These are phyloP conservation scores for Plasmodium reichenowi DNA, from an alignment of 169 alveolate genomes.

Conservation along the genomic window DNA sequence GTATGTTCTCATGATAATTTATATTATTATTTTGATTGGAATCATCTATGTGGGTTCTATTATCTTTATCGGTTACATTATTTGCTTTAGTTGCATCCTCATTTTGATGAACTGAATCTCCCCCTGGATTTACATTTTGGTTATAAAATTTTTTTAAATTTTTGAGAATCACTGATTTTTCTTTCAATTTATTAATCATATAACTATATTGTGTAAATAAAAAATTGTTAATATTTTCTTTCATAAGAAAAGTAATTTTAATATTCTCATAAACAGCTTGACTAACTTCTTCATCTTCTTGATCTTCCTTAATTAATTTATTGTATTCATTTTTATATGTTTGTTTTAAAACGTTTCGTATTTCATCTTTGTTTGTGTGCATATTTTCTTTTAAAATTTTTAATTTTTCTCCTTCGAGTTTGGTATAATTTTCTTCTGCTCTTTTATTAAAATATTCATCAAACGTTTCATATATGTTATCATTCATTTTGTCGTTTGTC, in stretches of 20 bases:
- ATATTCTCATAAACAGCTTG: slow-evolving; percentile 41
- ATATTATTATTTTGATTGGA: not conserved
- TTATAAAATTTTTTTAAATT: slow-evolving; percentile 5
- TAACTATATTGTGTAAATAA: slow-evolving; percentile 68
- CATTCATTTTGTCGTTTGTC: not conserved
- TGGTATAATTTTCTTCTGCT: slow-evolving; percentile 55
- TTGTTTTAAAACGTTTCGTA: slow-evolving; percentile 26
- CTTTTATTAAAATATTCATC: slow-evolving; percentile 68
- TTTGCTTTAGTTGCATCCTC: not conserved
- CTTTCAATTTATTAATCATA: slow-evolving; percentile 69
- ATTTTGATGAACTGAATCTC: not conserved
- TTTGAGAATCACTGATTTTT: slow-evolving; percentile 47
- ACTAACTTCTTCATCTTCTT: slow-evolving; percentile 57
- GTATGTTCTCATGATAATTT: not conserved
- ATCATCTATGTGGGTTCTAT: no score
- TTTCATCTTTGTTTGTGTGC: slow-evolving; percentile 29
- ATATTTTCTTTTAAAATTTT: slow-evolving; percentile 47
- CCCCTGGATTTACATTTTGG: no score
- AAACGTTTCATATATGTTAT: slow-evolving; percentile 2
- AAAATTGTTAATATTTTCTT: slow-evolving; percentile 56
- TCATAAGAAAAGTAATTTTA: slow-evolving; percentile 66
- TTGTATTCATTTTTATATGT: slow-evolving; percentile 64
- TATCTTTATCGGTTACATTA: not conserved
- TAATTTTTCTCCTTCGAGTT: slow-evolving; percentile 66
- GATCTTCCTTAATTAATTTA: slow-evolving; percentile 44